Conservation (phyloP, 805 yeast genomes). For the Lipomyces yamadae region DNA sequence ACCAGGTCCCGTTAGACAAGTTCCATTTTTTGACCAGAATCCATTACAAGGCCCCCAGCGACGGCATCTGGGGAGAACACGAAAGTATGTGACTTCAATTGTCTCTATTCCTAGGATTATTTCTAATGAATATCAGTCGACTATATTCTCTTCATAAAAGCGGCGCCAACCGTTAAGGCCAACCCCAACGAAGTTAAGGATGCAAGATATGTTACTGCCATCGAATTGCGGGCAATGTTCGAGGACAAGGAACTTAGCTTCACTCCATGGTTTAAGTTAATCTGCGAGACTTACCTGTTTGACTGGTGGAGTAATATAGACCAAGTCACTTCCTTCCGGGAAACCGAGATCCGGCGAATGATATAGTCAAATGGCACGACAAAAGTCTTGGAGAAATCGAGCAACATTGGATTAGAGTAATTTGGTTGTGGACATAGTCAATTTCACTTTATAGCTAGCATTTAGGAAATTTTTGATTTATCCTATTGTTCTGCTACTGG, state of each 20-base stretch:
- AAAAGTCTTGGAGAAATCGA: not conserved
- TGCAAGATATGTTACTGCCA: constrained; percentile 69
- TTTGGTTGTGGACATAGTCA: not conserved
- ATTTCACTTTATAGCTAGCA: not conserved
- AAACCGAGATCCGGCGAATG: constrained; percentile 45
- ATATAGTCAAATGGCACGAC: constrained; percentile 9
- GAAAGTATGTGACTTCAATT: constrained; percentile 53
- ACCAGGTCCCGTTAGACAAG: constrained; percentile 56
- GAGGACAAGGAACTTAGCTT: constrained; percentile 65
- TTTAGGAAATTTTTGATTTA: not conserved
- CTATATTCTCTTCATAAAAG: constrained; percentile 79
- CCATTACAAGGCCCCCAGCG: constrained; percentile 84
- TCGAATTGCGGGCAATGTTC: constrained; percentile 77
- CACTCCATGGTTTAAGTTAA: constrained; percentile 98
- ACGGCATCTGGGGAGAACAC: constrained; percentile 94
- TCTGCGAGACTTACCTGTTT: constrained; percentile 87
- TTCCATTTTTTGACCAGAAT: constrained; percentile 90
- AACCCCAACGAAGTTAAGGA: constrained; percentile 88
- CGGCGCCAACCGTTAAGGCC: constrained; percentile 58
- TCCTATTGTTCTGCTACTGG: not conserved
- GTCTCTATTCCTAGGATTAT: not conserved
- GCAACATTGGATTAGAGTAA: not conserved
- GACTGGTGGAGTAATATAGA: constrained; percentile 90
- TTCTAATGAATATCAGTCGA: constrained; percentile 54
- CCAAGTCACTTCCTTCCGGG: constrained; percentile 56